Base-by-base conservation (phyloP, 2,329 filamentous ascomycete species). In the Aureobasidium leucospermi region DNA sequence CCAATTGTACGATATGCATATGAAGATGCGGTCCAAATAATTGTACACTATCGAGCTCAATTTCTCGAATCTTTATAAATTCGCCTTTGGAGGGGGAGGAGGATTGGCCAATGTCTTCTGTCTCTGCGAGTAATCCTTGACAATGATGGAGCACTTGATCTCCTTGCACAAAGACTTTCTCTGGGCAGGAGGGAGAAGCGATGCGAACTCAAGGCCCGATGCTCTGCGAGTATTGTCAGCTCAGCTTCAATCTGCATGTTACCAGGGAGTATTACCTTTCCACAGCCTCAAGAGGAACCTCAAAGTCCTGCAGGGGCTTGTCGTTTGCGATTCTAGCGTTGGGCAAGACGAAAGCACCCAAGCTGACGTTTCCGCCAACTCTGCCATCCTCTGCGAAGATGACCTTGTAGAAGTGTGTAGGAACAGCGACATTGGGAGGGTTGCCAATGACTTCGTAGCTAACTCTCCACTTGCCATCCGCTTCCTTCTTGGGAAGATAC, bases 361-460 rank as follows among this genome's bases (percentile, higher is more conserved):
- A 78, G 34, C 91, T 90, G 36, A 99, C 94, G 64, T 87, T 87
- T 16, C 89, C 89, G 9, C 72, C 74, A 2, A 73, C 67, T 61
- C 71, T 74, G 3, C 88, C 89, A 69, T 96, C 90, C 76, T 99
- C 94, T 29, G 90, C 94, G 69, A 94, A 96, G 67, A 99, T 94
- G 69, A 99, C 90, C 79, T 99, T 99, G 83, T 96, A 99, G 77
- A 99, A 99, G 74, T 99, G 94, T 23, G 94, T 99, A 3, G 94
- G 94, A 57, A 99, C 94, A 29, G 94, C 92, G 59, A 99, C 88
- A 68, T 91, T 95, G 7, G 94, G 93, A 65, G 94, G 94, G 71
- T 81, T 88, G 41, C 94, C 94, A 67, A 99, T 96, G 61, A 99
- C 88, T 78, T 99, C 94, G 78, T 99, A 97, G 62, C 81, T 86